A percentile compares a stretch with the other conserved stretches of the same genome.
These are phyloP conservation scores for Auricularia sp. DNA, from an alignment of 768 basidiomycete species.

Conservation along the genomic window DNA sequence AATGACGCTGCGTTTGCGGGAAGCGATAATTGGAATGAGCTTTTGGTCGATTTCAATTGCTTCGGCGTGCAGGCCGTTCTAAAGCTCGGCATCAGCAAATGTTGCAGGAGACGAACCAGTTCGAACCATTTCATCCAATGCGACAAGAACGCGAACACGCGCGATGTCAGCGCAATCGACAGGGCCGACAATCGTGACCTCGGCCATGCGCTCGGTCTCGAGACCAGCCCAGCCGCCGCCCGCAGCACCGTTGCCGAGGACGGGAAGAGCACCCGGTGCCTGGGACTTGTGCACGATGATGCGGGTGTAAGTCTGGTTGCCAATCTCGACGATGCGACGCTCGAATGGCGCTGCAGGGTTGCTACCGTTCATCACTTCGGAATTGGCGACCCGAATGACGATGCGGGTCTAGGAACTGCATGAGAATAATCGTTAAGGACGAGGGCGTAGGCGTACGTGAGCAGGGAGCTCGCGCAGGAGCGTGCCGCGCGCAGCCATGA, in stretches of 20 bases:
- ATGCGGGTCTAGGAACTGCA: conserved; percentile 53
- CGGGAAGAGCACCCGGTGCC: conserved; percentile 48
- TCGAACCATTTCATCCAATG: conserved; percentile 88
- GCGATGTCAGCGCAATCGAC: conserved; percentile 88
- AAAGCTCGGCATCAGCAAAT: conserved; percentile 7
- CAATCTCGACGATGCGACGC: conserved; percentile 85
- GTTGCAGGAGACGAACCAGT: conserved; percentile 11
- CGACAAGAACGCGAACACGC: conserved; percentile 80
- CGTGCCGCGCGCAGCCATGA: conserved; percentile 81
- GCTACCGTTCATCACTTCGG: conserved; percentile 85
- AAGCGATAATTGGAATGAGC: conserved; percentile 82
- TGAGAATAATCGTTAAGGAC: neutral
- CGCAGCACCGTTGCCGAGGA: conserved; percentile 44
- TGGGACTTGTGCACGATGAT: conserved; percentile 90
- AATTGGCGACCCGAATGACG: conserved; percentile 82
- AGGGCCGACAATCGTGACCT: conserved; percentile 77
- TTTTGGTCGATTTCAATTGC: conserved; percentile 91
- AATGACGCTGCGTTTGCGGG: conserved; percentile 74
- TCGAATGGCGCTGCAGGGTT: conserved; percentile 75
- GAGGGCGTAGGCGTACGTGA: conserved; percentile 40
- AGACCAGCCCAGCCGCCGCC: conserved; percentile 77
- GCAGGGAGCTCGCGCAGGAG: conserved; percentile 84
- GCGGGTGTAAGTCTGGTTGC: conserved; percentile 83
- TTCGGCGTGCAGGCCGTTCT: conserved; percentile 90
- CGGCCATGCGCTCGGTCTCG: conserved; percentile 89